Base-by-base conservation (phyloP, 139 green algal species). In the Chlorella sp. region DNA sequence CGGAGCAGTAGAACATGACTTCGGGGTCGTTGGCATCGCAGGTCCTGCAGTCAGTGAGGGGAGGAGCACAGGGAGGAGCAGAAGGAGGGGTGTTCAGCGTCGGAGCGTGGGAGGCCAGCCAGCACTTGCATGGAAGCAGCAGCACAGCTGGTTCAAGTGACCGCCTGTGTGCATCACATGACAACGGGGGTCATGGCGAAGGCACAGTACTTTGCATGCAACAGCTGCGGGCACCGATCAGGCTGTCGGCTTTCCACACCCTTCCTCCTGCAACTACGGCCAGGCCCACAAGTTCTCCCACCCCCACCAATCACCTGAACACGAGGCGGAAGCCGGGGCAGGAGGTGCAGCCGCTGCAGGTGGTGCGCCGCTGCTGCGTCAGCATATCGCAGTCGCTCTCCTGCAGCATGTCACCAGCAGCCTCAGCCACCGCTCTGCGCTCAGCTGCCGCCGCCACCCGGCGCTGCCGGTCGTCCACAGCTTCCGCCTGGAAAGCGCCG, bases 1-100 rank as follows among this genome's bases (percentile, higher is more conserved):
- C 26, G 46, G 64, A 81, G 85, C 85, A 89, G 43, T 83, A 86
- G 56, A 89, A 85, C 85, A 89, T 89, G 17, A 89, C 58, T 8
- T 88, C 85, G 14, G 85, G 78, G 79, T 88, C 41, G 69, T 88
- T 85, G 36, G 79, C 85, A 56, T 88, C 85, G 36, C 13, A 60
- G 38, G n/a, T 82, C 58, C 60, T 72, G 54, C 74, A 68, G 46
- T 22, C 32, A 32, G 68, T 14, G 70, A 1, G 36, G 40, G 40
- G 19, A 32, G 38, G 34, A 30, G n/a, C 28, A 34, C 36, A 3
- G 16, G 14, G 6, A 73, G n/a, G 36, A 32, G 19, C 8, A 32
- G 19, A 36, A 32, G 62, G 8, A 13, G 62, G 8, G 13, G 28
- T 34, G 62, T 24, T 69, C 19, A 14, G 51, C 22, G 46, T 54